phyloP scores from a whole-genome alignment of 2,329 filamentous ascomycete species.

The Aspergillus fructus region DNA sequence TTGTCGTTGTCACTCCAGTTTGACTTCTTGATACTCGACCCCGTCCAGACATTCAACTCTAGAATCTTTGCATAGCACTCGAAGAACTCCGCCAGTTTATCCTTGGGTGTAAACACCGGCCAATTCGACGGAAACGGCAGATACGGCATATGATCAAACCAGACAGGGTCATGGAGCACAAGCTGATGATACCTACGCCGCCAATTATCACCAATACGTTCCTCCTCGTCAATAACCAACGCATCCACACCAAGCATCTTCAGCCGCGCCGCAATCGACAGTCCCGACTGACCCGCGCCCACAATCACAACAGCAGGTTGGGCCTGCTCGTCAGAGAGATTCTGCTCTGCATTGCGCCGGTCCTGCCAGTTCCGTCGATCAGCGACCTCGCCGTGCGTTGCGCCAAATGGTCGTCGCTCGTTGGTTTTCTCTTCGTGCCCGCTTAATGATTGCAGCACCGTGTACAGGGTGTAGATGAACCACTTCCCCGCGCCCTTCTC shows the following conservation, averaged over 20 bases:
- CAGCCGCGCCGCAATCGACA: slow-evolving; percentile 58
- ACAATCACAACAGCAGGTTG: slow-evolving; percentile 63
- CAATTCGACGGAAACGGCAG: slow-evolving; percentile 63
- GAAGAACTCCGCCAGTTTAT: slow-evolving; percentile 69
- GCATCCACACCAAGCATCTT: slow-evolving; percentile 58
- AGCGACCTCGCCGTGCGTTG: slow-evolving; percentile 53
- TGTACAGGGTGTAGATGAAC: slow-evolving; percentile 66
- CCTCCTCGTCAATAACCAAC: slow-evolving; percentile 60
- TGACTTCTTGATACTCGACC: slow-evolving; percentile 49
- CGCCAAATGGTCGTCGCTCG: slow-evolving; percentile 54
- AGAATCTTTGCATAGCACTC: slow-evolving; percentile 63
- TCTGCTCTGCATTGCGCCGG: slow-evolving; percentile 47
- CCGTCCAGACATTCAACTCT: slow-evolving; percentile 68
- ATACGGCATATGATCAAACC: slow-evolving; percentile 59
- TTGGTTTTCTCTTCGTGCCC: slow-evolving; percentile 54
- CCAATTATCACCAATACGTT: slow-evolving; percentile 64
- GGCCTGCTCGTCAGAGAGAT: slow-evolving; percentile 50
- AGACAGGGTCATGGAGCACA: slow-evolving; percentile 67
- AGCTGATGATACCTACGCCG: slow-evolving; percentile 62
- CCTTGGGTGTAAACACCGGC: slow-evolving; percentile 71
- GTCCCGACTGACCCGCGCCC: slow-evolving; percentile 63
- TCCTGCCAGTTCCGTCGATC: slow-evolving; percentile 63
- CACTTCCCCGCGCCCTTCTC: slow-evolving; percentile 46
- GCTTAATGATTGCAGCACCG: slow-evolving; percentile 55
- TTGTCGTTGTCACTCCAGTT: slow-evolving; percentile 52